Percentiles rank a stretch among this genome's conserved stretches.
These are phyloP conservation scores for Soucietia sequanensis DNA, from an alignment of 805 yeast genomes.

Conservation along the genomic window DNA sequence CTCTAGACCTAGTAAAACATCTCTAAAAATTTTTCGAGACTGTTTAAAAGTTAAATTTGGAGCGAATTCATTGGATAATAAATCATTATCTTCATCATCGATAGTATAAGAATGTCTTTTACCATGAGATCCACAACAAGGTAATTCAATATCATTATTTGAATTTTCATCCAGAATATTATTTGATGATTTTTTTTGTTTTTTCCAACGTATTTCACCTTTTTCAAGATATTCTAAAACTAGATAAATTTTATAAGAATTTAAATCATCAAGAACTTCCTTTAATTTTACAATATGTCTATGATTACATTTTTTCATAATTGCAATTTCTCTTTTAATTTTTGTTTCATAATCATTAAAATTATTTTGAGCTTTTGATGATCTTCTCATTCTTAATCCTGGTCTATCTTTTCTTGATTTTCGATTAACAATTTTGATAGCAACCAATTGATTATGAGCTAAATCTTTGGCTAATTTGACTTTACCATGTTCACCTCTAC, in stretches of 20 bases:
- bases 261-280: slow-evolving; percentile 80
- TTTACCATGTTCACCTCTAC: slow-evolving; percentile 98
- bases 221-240: slow-evolving; percentile 86
- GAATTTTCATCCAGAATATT: slow-evolving; percentile 1
- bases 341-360: slow-evolving; percentile 33
- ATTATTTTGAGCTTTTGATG: slow-evolving; percentile 9
- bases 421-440: slow-evolving; percentile 89
- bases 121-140: slow-evolving; percentile 26
- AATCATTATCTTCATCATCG: slow-evolving; percentile 17
- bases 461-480: slow-evolving; percentile 86
- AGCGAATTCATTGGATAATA: slow-evolving; percentile 24
- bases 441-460: slow-evolving; percentile 66
- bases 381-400: slow-evolving; percentile 26
- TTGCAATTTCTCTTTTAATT: slow-evolving; percentile 42
- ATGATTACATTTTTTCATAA: slow-evolving; percentile 48
- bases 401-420: slow-evolving; percentile 41
- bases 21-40: slow-evolving; percentile 72
- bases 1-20: slow-evolving; percentile 84
- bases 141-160: slow-evolving; percentile 28
- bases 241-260: slow-evolving; percentile 80
- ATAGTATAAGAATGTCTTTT: slow-evolving; percentile 7
- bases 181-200: slow-evolving; percentile 12
- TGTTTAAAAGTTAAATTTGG: slow-evolving; percentile 70
- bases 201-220: slow-evolving; percentile 87
- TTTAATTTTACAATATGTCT: slow-evolving; percentile 39